Conservation (phyloP, 371 early-diverging fungal species). For the Haplosporangium sp. region DNA sequence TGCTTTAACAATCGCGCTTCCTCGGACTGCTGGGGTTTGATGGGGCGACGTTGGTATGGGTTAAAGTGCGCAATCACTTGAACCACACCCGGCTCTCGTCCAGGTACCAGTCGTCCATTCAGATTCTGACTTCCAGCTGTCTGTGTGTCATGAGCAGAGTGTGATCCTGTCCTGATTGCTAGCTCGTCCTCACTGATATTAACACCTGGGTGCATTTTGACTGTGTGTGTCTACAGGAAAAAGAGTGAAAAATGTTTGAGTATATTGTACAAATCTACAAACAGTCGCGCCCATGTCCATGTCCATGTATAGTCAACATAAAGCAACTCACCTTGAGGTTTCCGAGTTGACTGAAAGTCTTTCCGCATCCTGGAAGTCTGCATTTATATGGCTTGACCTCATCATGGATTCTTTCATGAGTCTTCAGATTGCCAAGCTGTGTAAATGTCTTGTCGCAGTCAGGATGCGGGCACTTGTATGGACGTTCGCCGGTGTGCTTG, state of each 20-base stretch:
- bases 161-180: conserved; percentile 27
- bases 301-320: not conserved
- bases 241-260: not conserved
- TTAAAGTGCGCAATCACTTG: conserved; percentile 48
- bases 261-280: too few species aligned
- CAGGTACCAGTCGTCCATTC: conserved; percentile 22
- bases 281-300: not conserved
- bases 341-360: conserved; percentile 74
- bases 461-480: conserved; percentile 68
- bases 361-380: conserved; percentile 65
- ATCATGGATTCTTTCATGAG: conserved; percentile 79
- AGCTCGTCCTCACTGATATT: conserved; percentile 44
- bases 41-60: conserved; percentile 52
- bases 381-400: conserved; percentile 80
- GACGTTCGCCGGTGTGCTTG: conserved; percentile 76
- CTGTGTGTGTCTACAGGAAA: conserved; percentile 34
- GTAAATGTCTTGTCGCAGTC: conserved; percentile 81
- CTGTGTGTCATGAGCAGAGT: not conserved
- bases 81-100: conserved; percentile 28
- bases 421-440: conserved; percentile 83
- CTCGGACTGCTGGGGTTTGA: conserved; percentile 49
- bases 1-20: conserved; percentile 37
- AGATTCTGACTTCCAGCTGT: not conserved
- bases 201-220: conserved; percentile 49
- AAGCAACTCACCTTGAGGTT: conserved; percentile 64